Percentiles rank a stretch among this genome's conserved stretches.
Evolutionary conservation across 805 yeast species (phyloP).

Genomic region (Yamadazyma insecticola): DNA sequence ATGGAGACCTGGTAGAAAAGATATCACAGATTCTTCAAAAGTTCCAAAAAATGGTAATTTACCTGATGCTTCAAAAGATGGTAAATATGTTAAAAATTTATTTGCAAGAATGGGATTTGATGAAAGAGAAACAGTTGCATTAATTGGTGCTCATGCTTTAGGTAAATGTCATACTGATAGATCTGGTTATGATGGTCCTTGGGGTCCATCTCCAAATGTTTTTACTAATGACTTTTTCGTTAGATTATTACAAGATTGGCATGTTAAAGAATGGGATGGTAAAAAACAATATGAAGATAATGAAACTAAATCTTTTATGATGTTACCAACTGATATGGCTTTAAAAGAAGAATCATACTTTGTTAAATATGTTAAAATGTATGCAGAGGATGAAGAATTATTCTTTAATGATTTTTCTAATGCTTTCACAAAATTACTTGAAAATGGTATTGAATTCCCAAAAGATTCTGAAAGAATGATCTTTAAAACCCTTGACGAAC

Average conservation of each 20-base stretch:
- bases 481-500: constrained; percentile 71
- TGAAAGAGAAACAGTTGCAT: constrained; percentile 38
- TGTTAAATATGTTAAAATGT: constrained; percentile 41
- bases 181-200: constrained; percentile 40
- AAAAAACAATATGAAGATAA: constrained; percentile 38
- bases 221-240: constrained; percentile 38
- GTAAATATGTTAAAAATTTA: constrained; percentile 58
- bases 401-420: constrained; percentile 47
- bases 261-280: constrained; percentile 38
- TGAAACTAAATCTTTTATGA: constrained; percentile 41
- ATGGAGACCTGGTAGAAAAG: constrained; percentile 83
- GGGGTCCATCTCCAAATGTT: constrained; percentile 40
- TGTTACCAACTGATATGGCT: constrained; percentile 57
- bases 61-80: constrained; percentile 68
- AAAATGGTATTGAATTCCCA: constrained; percentile 47
- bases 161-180: constrained; percentile 35
- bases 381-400: constrained; percentile 45
- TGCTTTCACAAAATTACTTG: constrained; percentile 45
- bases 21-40: constrained; percentile 43
- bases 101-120: constrained; percentile 52
- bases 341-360: constrained; percentile 44
- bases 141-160: constrained; percentile 40
- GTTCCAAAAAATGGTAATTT: constrained; percentile 66
- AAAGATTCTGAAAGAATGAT: constrained; percentile 37
- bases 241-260: constrained; percentile 51